phyloP scores from a whole-genome alignment of 768 basidiomycete genomes.

The Boletus coccyginus region DNA sequence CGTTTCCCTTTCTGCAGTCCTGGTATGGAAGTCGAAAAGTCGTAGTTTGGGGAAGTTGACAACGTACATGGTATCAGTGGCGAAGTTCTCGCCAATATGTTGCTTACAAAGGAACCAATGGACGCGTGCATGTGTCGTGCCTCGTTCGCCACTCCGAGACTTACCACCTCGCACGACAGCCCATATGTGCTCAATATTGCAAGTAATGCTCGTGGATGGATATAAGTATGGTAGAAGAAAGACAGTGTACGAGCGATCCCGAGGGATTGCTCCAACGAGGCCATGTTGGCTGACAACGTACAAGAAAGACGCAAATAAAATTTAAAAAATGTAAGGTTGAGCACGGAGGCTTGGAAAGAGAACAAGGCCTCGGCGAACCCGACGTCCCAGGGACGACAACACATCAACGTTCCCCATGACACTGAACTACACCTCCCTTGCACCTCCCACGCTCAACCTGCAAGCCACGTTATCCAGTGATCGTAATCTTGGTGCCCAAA shows the following conservation, averaged over 20 bases:
- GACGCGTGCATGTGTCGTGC: not conserved
- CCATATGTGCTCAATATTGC: not conserved
- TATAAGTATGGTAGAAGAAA: not conserved
- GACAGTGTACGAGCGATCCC: not conserved
- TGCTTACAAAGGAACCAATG: not conserved
- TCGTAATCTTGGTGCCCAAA: conserved; percentile 23
- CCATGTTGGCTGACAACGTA: not conserved
- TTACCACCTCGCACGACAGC: no score
- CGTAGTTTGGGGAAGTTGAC: not conserved
- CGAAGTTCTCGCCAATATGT: not conserved
- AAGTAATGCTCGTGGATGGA: not conserved
- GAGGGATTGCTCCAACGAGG: not conserved
- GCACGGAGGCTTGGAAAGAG: not conserved
- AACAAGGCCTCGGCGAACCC: no score
- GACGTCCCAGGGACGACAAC: not conserved
- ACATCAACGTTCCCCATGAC: not conserved
- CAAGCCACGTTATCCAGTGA: conserved; percentile 10
- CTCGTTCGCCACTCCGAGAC: not conserved
- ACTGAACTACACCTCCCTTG: not conserved
- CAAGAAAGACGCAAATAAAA: not conserved
- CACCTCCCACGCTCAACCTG: not conserved
- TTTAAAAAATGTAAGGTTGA: not conserved
- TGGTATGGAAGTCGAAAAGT: not conserved
- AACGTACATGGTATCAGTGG: not conserved
- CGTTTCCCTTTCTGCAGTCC: not conserved